phyloP scores from a whole-genome alignment of 2,329 filamentous ascomycete species.

The Myriangium duriaei region DNA sequence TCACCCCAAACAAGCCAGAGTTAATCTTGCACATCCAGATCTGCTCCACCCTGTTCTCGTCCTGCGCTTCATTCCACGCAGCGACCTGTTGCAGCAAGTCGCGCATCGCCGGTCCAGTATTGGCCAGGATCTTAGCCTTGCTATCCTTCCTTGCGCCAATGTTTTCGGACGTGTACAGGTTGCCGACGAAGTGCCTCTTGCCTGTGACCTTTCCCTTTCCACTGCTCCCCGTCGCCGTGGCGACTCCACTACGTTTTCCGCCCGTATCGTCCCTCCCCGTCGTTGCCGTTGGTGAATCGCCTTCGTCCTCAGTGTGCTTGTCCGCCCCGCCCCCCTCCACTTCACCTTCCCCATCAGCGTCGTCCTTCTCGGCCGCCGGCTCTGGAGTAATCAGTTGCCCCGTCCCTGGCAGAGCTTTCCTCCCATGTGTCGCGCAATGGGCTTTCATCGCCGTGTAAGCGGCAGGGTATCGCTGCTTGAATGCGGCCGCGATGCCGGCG shows the following conservation, averaged over 20 bases:
- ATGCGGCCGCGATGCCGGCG: constrained; percentile 43
- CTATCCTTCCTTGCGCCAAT: constrained; percentile 35
- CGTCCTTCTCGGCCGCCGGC: neutral
- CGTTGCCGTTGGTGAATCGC: neutral
- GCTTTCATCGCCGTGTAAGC: constrained; percentile 36
- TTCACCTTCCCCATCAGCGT: too few relatives aligned
- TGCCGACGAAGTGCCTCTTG: constrained; percentile 42
- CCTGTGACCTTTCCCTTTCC: too few relatives aligned
- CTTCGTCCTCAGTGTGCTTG: constrained; percentile 11
- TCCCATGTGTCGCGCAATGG: constrained; percentile 31
- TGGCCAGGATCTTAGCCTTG: constrained; percentile 33
- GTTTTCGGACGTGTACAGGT: constrained; percentile 43
- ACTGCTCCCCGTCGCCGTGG: too few relatives aligned
- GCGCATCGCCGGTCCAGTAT: constrained; percentile 37
- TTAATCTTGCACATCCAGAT: constrained; percentile 45
- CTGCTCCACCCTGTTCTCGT: constrained; percentile 18
- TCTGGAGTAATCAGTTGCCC: constrained; percentile 42
- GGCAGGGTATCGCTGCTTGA: constrained; percentile 37
- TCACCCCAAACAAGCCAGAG: constrained; percentile 43
- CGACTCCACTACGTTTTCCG: too few relatives aligned
- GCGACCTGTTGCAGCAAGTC: constrained; percentile 35
- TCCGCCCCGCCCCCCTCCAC: too few relatives aligned
- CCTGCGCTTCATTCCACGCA: constrained; percentile 16
- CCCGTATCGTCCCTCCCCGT: too few relatives aligned
- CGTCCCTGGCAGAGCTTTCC: constrained; percentile 30